Evolutionary conservation across 1,284 basidiomycete species (phyloP).

Genomic region (Melanopsichium pennsylvanicum): DNA sequence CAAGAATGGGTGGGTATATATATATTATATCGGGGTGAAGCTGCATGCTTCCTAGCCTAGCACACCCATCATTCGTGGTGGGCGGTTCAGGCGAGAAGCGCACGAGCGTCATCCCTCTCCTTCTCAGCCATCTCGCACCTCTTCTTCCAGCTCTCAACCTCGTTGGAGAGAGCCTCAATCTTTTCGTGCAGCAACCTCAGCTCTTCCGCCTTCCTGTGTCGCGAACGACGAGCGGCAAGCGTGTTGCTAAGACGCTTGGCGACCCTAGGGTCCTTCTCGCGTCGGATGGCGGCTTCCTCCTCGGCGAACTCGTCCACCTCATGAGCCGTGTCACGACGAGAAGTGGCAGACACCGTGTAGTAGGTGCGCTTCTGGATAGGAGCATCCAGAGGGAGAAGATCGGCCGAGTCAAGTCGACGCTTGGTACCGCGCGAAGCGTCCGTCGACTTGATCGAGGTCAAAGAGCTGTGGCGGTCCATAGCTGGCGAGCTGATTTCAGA

Average conservation of each 20-base stretch:
- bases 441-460: slow-evolving; percentile 23
- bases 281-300: slow-evolving; percentile 46
- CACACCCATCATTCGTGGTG: no score
- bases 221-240: slow-evolving; percentile 60
- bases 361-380: slow-evolving; percentile 63
- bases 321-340: slow-evolving; percentile 45
- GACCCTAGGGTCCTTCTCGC: slow-evolving; percentile 54
- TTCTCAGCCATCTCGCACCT: slow-evolving; percentile 58
- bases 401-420: slow-evolving; percentile 54
- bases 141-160: slow-evolving; percentile 61
- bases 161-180: slow-evolving; percentile 52
- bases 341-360: slow-evolving; percentile 61
- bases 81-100: slow-evolving; percentile 6
- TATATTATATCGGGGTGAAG: no score
- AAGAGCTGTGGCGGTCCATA: slow-evolving; percentile 26
- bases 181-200: slow-evolving; percentile 55
- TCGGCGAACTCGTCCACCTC: slow-evolving; percentile 38
- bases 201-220: slow-evolving; percentile 64
- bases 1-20: slow-evolving; percentile 8
- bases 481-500: slow-evolving; percentile 14
- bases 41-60: no score
- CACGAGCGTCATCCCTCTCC: slow-evolving; percentile 51
- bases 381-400: slow-evolving; percentile 63
- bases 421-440: slow-evolving; percentile 49
- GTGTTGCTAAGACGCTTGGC: slow-evolving; percentile 65